Percentiles rank a stretch among this genome's conserved stretches.
Conservation (phyloP, 2,329 filamentous ascomycete genomes). For the Aspergillus fumigatus region DNA sequence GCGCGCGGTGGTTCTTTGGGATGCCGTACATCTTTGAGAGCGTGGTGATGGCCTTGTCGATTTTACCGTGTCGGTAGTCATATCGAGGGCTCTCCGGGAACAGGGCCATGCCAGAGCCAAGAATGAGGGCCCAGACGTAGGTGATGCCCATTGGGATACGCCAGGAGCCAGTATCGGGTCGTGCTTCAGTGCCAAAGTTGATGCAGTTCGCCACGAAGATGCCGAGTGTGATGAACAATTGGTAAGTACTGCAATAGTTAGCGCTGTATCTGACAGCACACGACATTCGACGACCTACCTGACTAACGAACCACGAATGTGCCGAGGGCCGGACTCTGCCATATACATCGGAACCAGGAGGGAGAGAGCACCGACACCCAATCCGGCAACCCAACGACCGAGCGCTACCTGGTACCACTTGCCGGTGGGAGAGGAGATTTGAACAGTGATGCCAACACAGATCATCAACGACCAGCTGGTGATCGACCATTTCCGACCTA, state of each 20-base stretch:
- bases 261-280: background rate
- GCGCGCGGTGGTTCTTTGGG: constrained; percentile 48
- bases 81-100: constrained; percentile 56
- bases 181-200: constrained; percentile 41
- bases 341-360: constrained; percentile 45
- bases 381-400: constrained; percentile 40
- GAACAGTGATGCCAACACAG: constrained; percentile 38
- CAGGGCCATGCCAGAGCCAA: constrained; percentile 51
- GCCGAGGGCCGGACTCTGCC: constrained; percentile 40
- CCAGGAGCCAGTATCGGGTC: constrained; percentile 40
- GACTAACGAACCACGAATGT: constrained; percentile 43
- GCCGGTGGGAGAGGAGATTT: constrained; percentile 34
- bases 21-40: constrained; percentile 53
- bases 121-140: constrained; percentile 53
- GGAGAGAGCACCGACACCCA: constrained; percentile 41
- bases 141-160: constrained; percentile 52
- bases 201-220: constrained; percentile 46
- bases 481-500: constrained; percentile 42
- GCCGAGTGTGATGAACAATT: constrained; percentile 45
- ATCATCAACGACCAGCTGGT: constrained; percentile 37
- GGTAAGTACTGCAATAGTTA: constrained; percentile 35
- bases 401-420: constrained; percentile 41
- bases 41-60: constrained; percentile 47
- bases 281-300: constrained; percentile 16
- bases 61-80: constrained; percentile 54